Conservation (phyloP, 768 basidiomycete genomes). For the Postia placenta region DNA sequence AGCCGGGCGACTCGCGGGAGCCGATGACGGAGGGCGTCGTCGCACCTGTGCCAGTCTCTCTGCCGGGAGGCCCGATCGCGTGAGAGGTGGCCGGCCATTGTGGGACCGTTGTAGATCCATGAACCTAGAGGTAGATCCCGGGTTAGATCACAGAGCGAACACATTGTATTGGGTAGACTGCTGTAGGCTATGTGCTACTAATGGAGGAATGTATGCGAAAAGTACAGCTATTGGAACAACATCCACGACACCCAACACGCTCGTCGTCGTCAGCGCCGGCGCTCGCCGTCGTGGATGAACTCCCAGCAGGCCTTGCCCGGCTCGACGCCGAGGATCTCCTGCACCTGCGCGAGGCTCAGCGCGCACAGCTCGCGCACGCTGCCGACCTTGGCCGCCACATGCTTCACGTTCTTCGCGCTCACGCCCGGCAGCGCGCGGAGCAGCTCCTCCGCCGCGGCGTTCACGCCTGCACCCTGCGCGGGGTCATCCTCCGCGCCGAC, state of each 20-base stretch:
- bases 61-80: slow-evolving; percentile 15
- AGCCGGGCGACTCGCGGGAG: slow-evolving; percentile 28
- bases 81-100: no score
- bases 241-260: no score
- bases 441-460: slow-evolving; percentile 76
- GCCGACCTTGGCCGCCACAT: slow-evolving; percentile 76
- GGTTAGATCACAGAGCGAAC: no score
- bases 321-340: slow-evolving; percentile 73
- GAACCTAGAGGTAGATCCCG: no score
- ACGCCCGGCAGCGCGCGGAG: slow-evolving; percentile 80
- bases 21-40: slow-evolving; percentile 15
- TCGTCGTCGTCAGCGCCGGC: slow-evolving; percentile 2
- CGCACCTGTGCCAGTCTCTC: slow-evolving; percentile 17
- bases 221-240: no score
- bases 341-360: slow-evolving; percentile 53
- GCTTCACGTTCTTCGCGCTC: slow-evolving; percentile 75
- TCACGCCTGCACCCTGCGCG: slow-evolving; percentile 60
- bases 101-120: no score
- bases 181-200: no score
- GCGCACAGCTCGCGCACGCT: slow-evolving; percentile 73
- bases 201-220: no score
- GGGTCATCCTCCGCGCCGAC: slow-evolving; percentile 78
- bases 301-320: slow-evolving; percentile 75
- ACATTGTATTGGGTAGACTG: no score
- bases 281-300: slow-evolving; percentile 75